Evolutionary conservation across 2,329 filamentous ascomycete genomes (phyloP).

Genomic region (Thielaviopsis musarum): DNA sequence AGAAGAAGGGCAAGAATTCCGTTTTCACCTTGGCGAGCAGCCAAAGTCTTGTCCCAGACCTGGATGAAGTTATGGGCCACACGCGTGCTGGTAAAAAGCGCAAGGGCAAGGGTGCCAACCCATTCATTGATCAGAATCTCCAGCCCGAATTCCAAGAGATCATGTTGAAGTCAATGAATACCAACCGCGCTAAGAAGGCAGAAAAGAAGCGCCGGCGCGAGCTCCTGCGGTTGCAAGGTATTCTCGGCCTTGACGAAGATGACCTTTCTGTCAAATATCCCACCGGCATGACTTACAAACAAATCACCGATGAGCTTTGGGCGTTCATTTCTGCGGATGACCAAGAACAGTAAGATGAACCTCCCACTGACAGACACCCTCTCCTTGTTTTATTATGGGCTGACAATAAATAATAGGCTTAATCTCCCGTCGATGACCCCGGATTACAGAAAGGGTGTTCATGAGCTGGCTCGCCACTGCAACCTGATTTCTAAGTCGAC

Average conservation of each 20-base stretch:
- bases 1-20: not conserved
- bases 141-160: conserved; percentile 51
- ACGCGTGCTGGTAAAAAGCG: conserved; percentile 28
- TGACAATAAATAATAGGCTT: conserved; percentile 30
- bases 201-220: conserved; percentile 54
- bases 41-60: not conserved
- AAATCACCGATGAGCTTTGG: conserved; percentile 57
- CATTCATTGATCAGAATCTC: conserved; percentile 22
- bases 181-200: conserved; percentile 55
- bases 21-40: not conserved
- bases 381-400: too few species aligned
- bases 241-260: conserved; percentile 41
- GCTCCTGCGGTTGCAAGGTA: conserved; percentile 45
- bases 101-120: conserved; percentile 28
- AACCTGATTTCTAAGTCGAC: conserved; percentile 71
- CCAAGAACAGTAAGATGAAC: conserved; percentile 39
- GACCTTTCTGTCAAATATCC: conserved; percentile 38
- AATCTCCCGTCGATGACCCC: conserved; percentile 74
- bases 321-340: conserved; percentile 46
- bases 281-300: conserved; percentile 21
- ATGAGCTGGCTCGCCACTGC: conserved; percentile 60
- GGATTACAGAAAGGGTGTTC: conserved; percentile 56
- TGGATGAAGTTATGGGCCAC: not conserved
- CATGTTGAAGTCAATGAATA: conserved; percentile 44
- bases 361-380: not conserved